Evolutionary conservation across 2,329 filamentous ascomycete genomes (phyloP).

Genomic region (Cordyceps militaris): DNA sequence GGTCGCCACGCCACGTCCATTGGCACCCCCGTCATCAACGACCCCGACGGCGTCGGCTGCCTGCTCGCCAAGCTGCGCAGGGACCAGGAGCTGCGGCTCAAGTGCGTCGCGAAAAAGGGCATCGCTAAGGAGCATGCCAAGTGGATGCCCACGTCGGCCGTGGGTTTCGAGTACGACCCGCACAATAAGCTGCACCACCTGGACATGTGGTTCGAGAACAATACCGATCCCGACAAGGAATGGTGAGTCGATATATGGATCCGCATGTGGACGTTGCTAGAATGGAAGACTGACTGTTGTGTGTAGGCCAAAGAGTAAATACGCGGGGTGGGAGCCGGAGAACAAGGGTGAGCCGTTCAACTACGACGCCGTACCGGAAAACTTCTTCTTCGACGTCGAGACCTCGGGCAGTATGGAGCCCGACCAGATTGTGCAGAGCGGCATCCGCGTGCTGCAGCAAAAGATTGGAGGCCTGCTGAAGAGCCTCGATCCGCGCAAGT

Average conservation of each 20-base stretch:
- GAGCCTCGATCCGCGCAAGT: conserved; percentile 39
- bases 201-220: conserved; percentile 85
- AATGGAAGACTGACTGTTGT: neutral
- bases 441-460: conserved; percentile 80
- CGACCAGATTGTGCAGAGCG: conserved; percentile 80
- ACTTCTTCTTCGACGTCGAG: conserved; percentile 94
- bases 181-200: conserved; percentile 92
- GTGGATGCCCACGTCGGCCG: conserved; percentile 86
- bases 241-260: conserved; percentile 62
- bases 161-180: conserved; percentile 97
- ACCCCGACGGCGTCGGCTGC: conserved; percentile 72
- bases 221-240: conserved; percentile 67
- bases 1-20: conserved; percentile 66
- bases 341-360: conserved; percentile 82
- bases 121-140: conserved; percentile 99
- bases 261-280: too few relatives aligned
- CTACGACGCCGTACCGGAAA: conserved; percentile 75
- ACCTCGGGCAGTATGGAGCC: conserved; percentile 81
- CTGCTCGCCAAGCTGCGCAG: conserved; percentile 86
- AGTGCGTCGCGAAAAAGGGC: conserved; percentile 93
- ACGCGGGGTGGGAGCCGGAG: conserved; percentile 68
- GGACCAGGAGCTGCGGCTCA: conserved; percentile 83
- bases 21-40: conserved; percentile 75
- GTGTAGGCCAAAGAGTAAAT: conserved; percentile 70
- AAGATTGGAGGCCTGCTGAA: conserved; percentile 79